These are phyloP conservation scores for Flaveria sonorensis DNA, from an alignment of 129 eudicot species.

Conservation along the genomic window DNA sequence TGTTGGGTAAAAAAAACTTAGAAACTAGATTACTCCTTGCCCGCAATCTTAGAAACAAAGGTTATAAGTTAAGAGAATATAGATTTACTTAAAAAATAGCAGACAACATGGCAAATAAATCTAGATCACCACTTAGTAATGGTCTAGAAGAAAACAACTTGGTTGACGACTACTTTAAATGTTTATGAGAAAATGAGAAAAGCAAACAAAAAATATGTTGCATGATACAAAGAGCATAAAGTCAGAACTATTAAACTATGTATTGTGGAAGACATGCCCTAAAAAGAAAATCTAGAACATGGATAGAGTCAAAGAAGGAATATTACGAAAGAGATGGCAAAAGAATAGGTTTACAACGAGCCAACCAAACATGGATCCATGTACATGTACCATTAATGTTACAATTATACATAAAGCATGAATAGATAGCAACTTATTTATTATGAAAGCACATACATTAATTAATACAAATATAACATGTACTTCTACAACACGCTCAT, in stretches of 20 bases:
- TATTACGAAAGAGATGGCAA: background rate
- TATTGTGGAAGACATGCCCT: constrained; percentile 9
- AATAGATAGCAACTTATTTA: background rate
- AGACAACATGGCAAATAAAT: background rate
- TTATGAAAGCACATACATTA: constrained; percentile 4
- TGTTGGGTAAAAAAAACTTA: background rate
- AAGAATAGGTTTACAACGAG: constrained; percentile 15
- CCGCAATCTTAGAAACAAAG: background rate
- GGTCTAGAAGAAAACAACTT: constrained; percentile 4
- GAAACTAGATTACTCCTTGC: background rate
- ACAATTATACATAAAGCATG: constrained; percentile 3
- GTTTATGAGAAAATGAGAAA: constrained; percentile 3
- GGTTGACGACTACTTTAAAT: constrained; percentile 7
- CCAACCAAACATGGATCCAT: constrained; percentile 12
- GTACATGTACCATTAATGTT: constrained; percentile 3
- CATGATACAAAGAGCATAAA: constrained; percentile 12
- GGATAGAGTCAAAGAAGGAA: constrained; percentile 2
- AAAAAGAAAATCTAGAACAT: constrained; percentile 13
- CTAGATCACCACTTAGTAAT: constrained; percentile 6
- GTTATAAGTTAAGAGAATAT: background rate
- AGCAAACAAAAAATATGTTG: background rate
- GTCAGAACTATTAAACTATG: background rate
- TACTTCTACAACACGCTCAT: constrained; percentile 10
- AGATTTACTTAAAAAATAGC: background rate
- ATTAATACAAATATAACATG: background rate